A percentile compares a stretch with the other conserved stretches of the same genome.
Evolutionary conservation across 2,329 filamentous ascomycete genomes (phyloP).

Genomic region (Scedosporium apiospermum): DNA sequence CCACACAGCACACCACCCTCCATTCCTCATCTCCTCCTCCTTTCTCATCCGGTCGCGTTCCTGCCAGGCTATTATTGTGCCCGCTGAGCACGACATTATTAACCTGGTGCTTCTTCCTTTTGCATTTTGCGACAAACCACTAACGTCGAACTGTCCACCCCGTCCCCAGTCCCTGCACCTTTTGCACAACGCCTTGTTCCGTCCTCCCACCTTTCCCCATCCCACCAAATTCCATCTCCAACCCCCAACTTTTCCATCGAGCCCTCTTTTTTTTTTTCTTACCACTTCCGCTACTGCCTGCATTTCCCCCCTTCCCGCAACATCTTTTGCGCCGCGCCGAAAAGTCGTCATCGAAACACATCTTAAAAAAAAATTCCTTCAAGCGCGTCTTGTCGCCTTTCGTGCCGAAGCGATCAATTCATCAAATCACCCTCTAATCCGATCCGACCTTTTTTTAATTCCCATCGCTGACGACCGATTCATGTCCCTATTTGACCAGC

Average conservation of each 20-base stretch:
- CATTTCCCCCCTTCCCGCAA: conserved; percentile 1
- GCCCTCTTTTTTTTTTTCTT: background rate
- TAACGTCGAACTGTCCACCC: background rate
- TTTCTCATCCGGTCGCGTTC: conserved; percentile 1
- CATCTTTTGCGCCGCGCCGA: conserved; percentile 6
- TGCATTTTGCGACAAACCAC: conserved; percentile 3
- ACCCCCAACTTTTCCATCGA: conserved; percentile 6
- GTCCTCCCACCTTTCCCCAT: conserved; percentile 3
- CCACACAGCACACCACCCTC: background rate
- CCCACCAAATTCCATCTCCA: conserved; percentile 6
- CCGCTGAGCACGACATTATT: conserved; percentile 7
- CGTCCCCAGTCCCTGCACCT: background rate
- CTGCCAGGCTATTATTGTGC: conserved; percentile 1
- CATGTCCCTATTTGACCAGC: background rate
- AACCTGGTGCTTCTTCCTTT: conserved; percentile 4
- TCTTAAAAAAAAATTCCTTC: background rate
- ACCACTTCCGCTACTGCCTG: conserved; percentile 1
- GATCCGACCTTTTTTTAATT: background rate
- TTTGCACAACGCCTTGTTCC: conserved; percentile 5
- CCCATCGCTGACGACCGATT: background rate
- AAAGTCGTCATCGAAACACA: background rate
- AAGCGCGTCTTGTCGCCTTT: background rate
- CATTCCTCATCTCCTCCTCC: background rate
- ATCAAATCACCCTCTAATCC: background rate
- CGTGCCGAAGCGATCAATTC: background rate